Evolutionary conservation across 2,329 filamentous ascomycete species (phyloP), one percentile per base, ranked within the genome.

Genomic region (Exophiala xenobiotica): DNA sequence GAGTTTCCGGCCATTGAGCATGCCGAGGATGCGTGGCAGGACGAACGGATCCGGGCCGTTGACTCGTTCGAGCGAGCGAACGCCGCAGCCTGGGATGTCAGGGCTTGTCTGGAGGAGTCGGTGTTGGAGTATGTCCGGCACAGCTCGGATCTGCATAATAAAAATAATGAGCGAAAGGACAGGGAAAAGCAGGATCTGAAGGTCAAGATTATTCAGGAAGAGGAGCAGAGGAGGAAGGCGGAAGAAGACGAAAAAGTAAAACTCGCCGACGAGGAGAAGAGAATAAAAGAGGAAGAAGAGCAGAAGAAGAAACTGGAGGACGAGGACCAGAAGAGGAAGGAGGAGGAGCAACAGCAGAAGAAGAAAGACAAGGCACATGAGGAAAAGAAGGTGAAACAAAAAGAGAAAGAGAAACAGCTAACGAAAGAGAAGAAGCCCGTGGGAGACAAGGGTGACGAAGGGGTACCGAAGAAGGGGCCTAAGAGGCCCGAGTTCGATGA

Each of bases 291-390:
- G 47, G 40, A 54, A 33, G 31, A 49, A 16, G 38, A 49, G 41
- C 44, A 42, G 22, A 41, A 37, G 23, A 44, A 57, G 37, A 35
- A 51, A 26, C 45, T 39, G 6, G 56, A 46, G 44, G 49, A 20
- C 40, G 54, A 27, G 39, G 46, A 4, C 53, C 46, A 14, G 24
- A 46, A 33, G 18, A 44, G 2, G 39, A 49, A 19, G 18, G 31
- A 35, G 31, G 31, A 35, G 11, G 31, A 35, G 31, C 63, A 20
- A 68, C 65, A 45, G 64, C 65, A 22, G 61, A 62, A 5, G 65
- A 67, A 20, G 71, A 68, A 52, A 68, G 71, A 14, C 64, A 71
- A 51, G 65, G 67, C 47, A 68, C 70, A 54, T 62, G 64, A 31
- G 64, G 66, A 23, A 57, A 54, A 41, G 61, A 14, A n/a, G 40